Evolutionary conservation across 257 asterid genomes (phyloP).

Genomic region (Gardenia jasminoides): DNA sequence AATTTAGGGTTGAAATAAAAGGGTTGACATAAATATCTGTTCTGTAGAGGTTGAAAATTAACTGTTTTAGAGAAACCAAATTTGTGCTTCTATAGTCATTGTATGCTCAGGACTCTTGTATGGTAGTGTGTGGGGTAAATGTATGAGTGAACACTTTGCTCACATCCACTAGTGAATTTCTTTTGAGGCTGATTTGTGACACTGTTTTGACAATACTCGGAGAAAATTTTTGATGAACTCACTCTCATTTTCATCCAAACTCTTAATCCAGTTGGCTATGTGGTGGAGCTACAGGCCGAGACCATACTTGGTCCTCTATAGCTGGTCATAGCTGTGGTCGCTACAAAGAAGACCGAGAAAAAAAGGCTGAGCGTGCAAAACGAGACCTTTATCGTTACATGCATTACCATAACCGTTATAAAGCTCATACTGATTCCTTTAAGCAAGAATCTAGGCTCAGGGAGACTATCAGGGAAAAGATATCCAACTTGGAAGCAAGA

Average conservation of each 20-base stretch:
- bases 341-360: constrained; percentile 62
- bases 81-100: not conserved
- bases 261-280: constrained; percentile 77
- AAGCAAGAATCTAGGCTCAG: constrained; percentile 70
- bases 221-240: constrained; percentile 3
- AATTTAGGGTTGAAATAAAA: not conserved
- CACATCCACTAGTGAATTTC: not conserved
- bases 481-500: constrained; percentile 58
- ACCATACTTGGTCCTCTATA: constrained; percentile 71
- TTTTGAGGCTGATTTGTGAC: not conserved
- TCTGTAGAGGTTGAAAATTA: not conserved
- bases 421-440: constrained; percentile 86
- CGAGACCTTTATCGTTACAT: constrained; percentile 79
- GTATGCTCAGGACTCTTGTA: not conserved
- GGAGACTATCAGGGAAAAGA: constrained; percentile 60
- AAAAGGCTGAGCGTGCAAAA: constrained; percentile 68
- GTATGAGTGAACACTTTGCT: not conserved
- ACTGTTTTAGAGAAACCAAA: not conserved
- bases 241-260: constrained; percentile 12
- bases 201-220: not conserved
- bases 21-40: not conserved
- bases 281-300: constrained; percentile 91
- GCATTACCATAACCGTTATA: constrained; percentile 90
- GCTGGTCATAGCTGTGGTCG: constrained; percentile 93
- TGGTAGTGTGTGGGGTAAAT: not conserved